These are phyloP conservation scores for Ophiocordyceps camponoti-rufipedis DNA, from an alignment of 2,329 filamentous ascomycete genomes.

Conservation along the genomic window DNA sequence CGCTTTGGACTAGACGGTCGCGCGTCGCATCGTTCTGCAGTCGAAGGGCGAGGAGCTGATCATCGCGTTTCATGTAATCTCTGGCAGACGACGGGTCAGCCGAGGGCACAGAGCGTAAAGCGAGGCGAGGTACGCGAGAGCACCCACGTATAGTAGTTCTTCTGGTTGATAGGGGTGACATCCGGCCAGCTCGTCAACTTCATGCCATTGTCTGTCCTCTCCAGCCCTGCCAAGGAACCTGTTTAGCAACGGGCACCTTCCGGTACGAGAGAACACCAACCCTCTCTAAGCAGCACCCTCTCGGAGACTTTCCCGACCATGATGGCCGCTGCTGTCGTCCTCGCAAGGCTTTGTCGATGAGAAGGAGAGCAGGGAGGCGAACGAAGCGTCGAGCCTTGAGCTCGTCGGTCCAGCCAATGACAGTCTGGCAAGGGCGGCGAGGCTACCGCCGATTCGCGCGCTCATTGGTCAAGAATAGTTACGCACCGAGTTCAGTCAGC, in stretches of 20 bases:
- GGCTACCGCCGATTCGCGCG: background rate
- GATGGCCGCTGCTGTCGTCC: conserved; percentile 4
- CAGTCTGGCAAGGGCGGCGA: background rate
- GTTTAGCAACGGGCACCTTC: background rate
- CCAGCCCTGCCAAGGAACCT: conserved; percentile 46
- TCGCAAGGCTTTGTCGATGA: background rate
- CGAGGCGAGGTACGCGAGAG: too few relatives aligned
- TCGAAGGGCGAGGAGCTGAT: conserved; percentile 79
- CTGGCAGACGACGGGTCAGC: conserved; percentile 22
- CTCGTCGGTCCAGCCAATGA: background rate
- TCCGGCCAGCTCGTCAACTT: conserved; percentile 88
- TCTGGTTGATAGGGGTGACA: conserved; percentile 89
- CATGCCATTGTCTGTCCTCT: conserved; percentile 97
- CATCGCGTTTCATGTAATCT: conserved; percentile 95
- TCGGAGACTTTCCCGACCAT: conserved; percentile 51
- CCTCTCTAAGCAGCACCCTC: conserved; percentile 44
- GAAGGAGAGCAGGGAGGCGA: background rate
- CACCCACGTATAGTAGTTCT: conserved; percentile 93
- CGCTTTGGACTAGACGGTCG: conserved; percentile 67
- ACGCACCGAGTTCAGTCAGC: too few relatives aligned
- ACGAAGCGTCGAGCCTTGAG: background rate
- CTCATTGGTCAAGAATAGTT: background rate
- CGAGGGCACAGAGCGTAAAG: too few relatives aligned
- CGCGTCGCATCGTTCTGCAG: conserved; percentile 75
- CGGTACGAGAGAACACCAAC: conserved; percentile 17